phyloP scores from a whole-genome alignment of 2,329 filamentous ascomycete genomes.

The Trichophyton verrucosum region DNA sequence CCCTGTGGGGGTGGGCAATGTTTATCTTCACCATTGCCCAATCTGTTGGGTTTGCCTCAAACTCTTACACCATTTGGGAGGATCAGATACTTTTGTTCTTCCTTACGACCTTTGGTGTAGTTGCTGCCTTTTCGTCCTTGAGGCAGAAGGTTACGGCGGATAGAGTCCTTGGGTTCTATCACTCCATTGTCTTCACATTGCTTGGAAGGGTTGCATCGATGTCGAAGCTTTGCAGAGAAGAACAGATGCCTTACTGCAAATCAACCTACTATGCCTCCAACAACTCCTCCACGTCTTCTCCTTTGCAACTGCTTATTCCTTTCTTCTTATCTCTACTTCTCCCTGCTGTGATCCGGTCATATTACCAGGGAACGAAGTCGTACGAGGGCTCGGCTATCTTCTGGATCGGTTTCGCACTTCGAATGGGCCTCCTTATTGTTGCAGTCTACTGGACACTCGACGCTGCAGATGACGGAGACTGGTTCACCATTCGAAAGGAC shows the following conservation, averaged over 20 bases:
- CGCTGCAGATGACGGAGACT: slow-evolving; percentile 69
- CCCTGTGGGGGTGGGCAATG: slow-evolving; percentile 79
- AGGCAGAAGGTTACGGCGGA: slow-evolving; percentile 56
- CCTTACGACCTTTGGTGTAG: slow-evolving; percentile 70
- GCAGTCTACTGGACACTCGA: slow-evolving; percentile 83
- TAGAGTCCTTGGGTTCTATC: slow-evolving; percentile 64
- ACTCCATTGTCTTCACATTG: slow-evolving; percentile 70
- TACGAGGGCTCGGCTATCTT: slow-evolving; percentile 75
- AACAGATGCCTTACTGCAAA: slow-evolving; percentile 93
- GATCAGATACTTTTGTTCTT: slow-evolving; percentile 90
- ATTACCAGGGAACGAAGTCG: slow-evolving; percentile 68
- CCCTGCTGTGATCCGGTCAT: slow-evolving; percentile 69
- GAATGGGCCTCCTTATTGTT: slow-evolving; percentile 59
- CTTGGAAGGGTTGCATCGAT: slow-evolving; percentile 70
- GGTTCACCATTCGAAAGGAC: slow-evolving; percentile 53
- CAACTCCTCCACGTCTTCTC: slow-evolving; percentile 80
- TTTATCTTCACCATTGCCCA: slow-evolving; percentile 71
- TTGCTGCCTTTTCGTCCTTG: slow-evolving; percentile 62
- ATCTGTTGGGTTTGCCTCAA: slow-evolving; percentile 88
- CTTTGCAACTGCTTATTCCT: slow-evolving; percentile 76
- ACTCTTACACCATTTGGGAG: slow-evolving; percentile 98
- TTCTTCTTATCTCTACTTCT: slow-evolving; percentile 59
- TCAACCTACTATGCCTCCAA: slow-evolving; percentile 93
- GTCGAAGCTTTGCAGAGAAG: slow-evolving; percentile 86
- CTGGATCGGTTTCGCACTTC: slow-evolving; percentile 74